phyloP scores from a whole-genome alignment of 768 basidiomycete species.

The Tylopilus vinaceipallidus region DNA sequence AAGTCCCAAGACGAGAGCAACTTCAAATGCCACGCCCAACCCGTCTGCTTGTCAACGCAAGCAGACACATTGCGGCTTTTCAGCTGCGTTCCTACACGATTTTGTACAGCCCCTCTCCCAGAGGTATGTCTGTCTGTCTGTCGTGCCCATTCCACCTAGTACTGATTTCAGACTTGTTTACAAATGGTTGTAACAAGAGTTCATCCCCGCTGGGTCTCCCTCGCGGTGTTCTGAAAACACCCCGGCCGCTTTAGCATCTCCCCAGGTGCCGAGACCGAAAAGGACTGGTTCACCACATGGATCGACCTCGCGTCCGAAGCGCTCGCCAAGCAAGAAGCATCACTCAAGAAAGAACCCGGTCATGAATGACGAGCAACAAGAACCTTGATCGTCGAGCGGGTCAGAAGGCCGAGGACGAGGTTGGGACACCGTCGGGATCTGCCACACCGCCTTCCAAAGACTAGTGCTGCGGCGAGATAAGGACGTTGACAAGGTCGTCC shows the following conservation, averaged over 20 bases:
- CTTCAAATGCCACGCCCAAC: too few relatives aligned
- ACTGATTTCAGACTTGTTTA: too few relatives aligned
- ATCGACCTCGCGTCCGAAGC: constrained; percentile 96
- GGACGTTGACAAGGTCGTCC: constrained; percentile 66
- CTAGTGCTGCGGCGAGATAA: constrained; percentile 69
- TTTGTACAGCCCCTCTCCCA: too few relatives aligned
- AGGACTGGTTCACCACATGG: constrained; percentile 97
- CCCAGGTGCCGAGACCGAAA: constrained; percentile 96
- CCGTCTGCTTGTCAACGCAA: too few relatives aligned
- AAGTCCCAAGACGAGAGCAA: too few relatives aligned
- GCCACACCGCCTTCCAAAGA: constrained; percentile 45
- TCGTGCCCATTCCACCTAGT: too few relatives aligned
- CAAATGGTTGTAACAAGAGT: too few relatives aligned
- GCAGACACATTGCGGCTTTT: too few relatives aligned
- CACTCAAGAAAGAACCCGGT: constrained; percentile 92
- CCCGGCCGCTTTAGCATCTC: constrained; percentile 83
- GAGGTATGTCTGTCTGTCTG: too few relatives aligned
- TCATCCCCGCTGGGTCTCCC: constrained; percentile 95
- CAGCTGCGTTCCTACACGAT: too few relatives aligned
- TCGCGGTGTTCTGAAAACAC: constrained; percentile 92
- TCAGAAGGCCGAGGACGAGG: constrained; percentile 70
- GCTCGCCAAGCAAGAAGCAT: constrained; percentile 83
- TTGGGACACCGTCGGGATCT: constrained; percentile 30
- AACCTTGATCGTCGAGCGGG: constrained; percentile 90
- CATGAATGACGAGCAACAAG: constrained; percentile 91